Base-by-base conservation (phyloP, 805 yeast genomes). In the Myxozyma lipomycoides region DNA sequence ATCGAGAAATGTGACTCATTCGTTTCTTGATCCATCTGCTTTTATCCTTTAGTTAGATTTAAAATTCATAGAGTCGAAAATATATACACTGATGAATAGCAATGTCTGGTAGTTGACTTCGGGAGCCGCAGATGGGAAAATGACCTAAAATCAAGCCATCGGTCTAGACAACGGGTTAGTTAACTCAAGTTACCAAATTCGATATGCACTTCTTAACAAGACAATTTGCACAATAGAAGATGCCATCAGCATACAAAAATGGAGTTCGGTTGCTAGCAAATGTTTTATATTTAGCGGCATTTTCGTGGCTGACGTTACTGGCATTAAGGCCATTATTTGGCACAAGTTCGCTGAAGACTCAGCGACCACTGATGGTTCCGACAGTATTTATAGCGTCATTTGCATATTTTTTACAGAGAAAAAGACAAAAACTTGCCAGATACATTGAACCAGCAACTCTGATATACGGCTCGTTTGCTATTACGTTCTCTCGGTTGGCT, bases 261-360 rank as follows among this genome's bases (percentile, higher is more conserved):
- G 44, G 38, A 9, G 35, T 39, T 39, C 41, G 40, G 19, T 35
- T 52, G 22, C 37, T 52, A 23, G 34, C 41, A 4, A 28, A 45
- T n/a, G 7, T 52, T 25, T 47, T 45, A 19, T 49, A 48, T 17
- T 50, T 52, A 15, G 47, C 56, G 19, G 25, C 45, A 7, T 25
- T 37, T 4, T 28, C 49, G 19, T 40, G 40, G 24, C 23, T 38
- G 15, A 25, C 52, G 18, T 38, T 32, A 9, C n/a, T 45, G n/a
- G 10, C 46, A 24, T 43, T 48, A 28, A 22, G 26, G 24, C 49
- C 56, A 3, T 40, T 48, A 17, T 52, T 45, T 23, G 56, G 56
- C n/a, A n/a, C 39, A 17, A 22, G 50, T 22, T 40, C 22, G 19
- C 25, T 40, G 34, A 45, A 40, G 17, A 18, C 38, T 18, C 37